Conservation (phyloP, 1,284 basidiomycete species). For the Irpex sp. region DNA sequence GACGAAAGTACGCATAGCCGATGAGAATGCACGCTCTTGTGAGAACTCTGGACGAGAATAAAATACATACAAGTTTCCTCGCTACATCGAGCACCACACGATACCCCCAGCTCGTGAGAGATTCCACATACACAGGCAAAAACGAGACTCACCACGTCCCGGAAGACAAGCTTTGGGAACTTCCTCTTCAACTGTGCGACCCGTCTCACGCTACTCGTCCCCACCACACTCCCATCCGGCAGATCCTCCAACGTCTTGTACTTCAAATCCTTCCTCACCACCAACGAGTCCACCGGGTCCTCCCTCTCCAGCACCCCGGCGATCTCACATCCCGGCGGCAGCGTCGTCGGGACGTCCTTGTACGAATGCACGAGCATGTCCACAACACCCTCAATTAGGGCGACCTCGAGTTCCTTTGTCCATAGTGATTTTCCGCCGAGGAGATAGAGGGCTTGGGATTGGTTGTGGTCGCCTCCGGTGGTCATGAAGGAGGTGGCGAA, state of each 20-base stretch:
- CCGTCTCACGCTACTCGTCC: constrained; percentile 91
- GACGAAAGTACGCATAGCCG: background rate
- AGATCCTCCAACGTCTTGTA: constrained; percentile 84
- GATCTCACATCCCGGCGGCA: constrained; percentile 85
- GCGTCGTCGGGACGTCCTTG: constrained; percentile 91
- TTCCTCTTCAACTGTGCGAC: constrained; percentile 87
- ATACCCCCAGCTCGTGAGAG: background rate
- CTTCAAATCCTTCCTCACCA: constrained; percentile 75
- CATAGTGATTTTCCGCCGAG: constrained; percentile 88
- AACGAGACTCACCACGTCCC: constrained; percentile 69
- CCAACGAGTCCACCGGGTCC: constrained; percentile 87
- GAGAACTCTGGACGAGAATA: background rate
- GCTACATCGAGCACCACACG: constrained; percentile 35
- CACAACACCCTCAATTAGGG: constrained; percentile 67
- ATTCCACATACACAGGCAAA: background rate
- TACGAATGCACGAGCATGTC: constrained; percentile 94
- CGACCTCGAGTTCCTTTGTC: constrained; percentile 94
- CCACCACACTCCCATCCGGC: constrained; percentile 87
- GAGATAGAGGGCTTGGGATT: constrained; percentile 76
- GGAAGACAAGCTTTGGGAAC: constrained; percentile 80
- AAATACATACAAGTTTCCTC: constrained; percentile 72
- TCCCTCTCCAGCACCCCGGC: constrained; percentile 87
- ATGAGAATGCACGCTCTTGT: background rate
- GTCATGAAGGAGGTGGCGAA: constrained; percentile 85
- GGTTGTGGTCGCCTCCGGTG: constrained; percentile 91